Conservation (phyloP, 371 early-diverging fungal species). For the Mortierella sp. region DNA sequence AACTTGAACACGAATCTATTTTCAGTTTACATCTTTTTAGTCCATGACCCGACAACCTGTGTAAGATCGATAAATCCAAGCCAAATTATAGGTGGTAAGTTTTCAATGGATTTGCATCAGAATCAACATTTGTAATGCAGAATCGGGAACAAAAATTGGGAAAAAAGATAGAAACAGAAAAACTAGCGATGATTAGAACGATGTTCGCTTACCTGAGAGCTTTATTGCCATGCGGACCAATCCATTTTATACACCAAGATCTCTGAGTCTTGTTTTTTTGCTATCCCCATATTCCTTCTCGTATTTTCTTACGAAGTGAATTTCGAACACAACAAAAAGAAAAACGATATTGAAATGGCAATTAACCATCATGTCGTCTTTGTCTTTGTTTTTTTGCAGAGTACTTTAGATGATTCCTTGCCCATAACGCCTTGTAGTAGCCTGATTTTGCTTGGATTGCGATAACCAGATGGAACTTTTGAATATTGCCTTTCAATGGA, state of each 20-base stretch:
- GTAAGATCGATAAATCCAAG: too few species aligned
- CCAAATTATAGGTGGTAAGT: conserved; percentile 43
- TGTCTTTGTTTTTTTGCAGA: not conserved
- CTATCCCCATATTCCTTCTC: not conserved
- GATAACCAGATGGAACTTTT: too few species aligned
- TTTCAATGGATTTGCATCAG: not conserved
- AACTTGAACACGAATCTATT: too few species aligned
- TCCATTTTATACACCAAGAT: conserved; percentile 55
- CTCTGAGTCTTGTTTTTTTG: conserved; percentile 28
- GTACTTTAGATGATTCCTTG: not conserved
- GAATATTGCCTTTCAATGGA: too few species aligned
- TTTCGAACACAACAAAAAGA: too few species aligned
- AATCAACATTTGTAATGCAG: too few species aligned
- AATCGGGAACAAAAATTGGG: conserved; percentile 1
- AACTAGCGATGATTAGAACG: conserved; percentile 47
- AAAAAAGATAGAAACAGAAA: not conserved
- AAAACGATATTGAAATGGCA: too few species aligned
- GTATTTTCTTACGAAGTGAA: conserved; percentile 1
- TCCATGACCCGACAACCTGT: too few species aligned
- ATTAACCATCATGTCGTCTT: not conserved
- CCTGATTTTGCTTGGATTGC: too few species aligned
- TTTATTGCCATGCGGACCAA: conserved; percentile 56
- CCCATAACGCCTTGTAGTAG: too few species aligned
- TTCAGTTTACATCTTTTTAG: too few species aligned
- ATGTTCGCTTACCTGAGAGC: conserved; percentile 57